Evolutionary conservation across 1,139 yeast genomes (phyloP).

Genomic region (Trichomonascaceae sp.): DNA sequence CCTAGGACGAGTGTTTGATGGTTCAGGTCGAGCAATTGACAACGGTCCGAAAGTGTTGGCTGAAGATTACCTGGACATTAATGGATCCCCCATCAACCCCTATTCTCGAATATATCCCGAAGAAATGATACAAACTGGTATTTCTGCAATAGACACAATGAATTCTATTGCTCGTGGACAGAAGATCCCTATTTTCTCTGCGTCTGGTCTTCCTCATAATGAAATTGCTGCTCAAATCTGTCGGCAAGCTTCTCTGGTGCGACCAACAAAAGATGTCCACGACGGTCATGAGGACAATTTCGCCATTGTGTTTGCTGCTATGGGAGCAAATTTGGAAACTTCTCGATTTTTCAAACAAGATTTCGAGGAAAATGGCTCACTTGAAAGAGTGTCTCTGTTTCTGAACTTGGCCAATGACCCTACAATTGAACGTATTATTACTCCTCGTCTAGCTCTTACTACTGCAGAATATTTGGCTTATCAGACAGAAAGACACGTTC

Average conservation of each 20-base stretch:
- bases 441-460: slow-evolving; percentile 98
- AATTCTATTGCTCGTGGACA: slow-evolving; percentile 99
- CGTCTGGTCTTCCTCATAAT: slow-evolving; percentile 98
- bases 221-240: slow-evolving; percentile 99
- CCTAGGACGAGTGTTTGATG: slow-evolving; percentile 96
- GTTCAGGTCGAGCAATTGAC: slow-evolving; percentile 97
- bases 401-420: slow-evolving; percentile 98
- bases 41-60: slow-evolving; percentile 98
- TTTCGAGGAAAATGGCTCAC: slow-evolving; percentile 97
- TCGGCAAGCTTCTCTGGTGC: slow-evolving; percentile 98
- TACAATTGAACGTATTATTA: slow-evolving; percentile 97
- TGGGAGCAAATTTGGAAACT: slow-evolving; percentile 92
- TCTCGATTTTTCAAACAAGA: slow-evolving; percentile 96
- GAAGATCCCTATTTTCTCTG: slow-evolving; percentile 97
- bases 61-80: slow-evolving; percentile 95
- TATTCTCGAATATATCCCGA: slow-evolving; percentile 98
- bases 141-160: slow-evolving; percentile 98
- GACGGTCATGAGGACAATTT: slow-evolving; percentile 99
- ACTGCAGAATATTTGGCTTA: slow-evolving; percentile 98
- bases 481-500: slow-evolving; percentile 98
- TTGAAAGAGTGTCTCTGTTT: slow-evolving; percentile 95
- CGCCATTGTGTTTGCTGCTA: slow-evolving; percentile 98
- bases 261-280: slow-evolving; percentile 99
- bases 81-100: slow-evolving; percentile 98
- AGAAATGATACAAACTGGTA: slow-evolving; percentile 99